phyloP scores from a whole-genome alignment of 768 basidiomycete species.

The Pleurotus citrinopileatus region DNA sequence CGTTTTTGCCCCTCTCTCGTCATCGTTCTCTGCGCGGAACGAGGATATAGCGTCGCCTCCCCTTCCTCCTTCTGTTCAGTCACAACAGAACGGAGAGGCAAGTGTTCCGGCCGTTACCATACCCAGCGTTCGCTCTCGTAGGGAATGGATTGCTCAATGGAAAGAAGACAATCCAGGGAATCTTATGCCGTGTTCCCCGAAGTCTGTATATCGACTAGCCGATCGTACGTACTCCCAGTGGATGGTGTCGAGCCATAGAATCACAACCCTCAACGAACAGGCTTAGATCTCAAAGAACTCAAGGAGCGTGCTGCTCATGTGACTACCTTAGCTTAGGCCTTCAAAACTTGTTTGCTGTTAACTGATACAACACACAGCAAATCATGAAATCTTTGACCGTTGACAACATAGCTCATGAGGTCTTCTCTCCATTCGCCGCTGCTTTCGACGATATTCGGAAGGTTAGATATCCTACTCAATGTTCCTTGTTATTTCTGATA shows the following conservation, averaged over 20 bases:
- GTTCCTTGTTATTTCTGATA: conserved; percentile 3
- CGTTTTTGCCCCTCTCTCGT: conserved; percentile 80
- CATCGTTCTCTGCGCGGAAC: conserved; percentile 46
- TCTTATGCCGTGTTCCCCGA: conserved; percentile 76
- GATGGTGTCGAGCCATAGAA: background rate
- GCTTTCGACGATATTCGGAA: conserved; percentile 80
- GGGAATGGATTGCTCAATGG: conserved; percentile 79
- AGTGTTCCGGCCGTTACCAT: background rate
- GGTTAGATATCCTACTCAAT: conserved; percentile 31
- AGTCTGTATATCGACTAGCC: conserved; percentile 80
- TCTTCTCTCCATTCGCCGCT: conserved; percentile 82
- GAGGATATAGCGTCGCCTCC: conserved; percentile 22
- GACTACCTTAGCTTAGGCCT: conserved; percentile 10
- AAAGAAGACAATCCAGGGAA: conserved; percentile 52
- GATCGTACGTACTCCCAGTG: conserved; percentile 53
- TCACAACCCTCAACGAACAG: conserved; percentile 31
- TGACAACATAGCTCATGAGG: conserved; percentile 81
- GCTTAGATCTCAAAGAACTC: conserved; percentile 68
- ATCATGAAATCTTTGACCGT: conserved; percentile 74
- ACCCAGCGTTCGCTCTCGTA: conserved; percentile 17
- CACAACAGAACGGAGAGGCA: background rate
- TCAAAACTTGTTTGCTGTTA: no score
- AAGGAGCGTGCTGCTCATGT: conserved; percentile 69
- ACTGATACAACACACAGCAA: no score
- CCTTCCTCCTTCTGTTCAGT: background rate